Evolutionary conservation across 1,139 yeast species (phyloP).

Genomic region (Geotrichum restrictum): DNA sequence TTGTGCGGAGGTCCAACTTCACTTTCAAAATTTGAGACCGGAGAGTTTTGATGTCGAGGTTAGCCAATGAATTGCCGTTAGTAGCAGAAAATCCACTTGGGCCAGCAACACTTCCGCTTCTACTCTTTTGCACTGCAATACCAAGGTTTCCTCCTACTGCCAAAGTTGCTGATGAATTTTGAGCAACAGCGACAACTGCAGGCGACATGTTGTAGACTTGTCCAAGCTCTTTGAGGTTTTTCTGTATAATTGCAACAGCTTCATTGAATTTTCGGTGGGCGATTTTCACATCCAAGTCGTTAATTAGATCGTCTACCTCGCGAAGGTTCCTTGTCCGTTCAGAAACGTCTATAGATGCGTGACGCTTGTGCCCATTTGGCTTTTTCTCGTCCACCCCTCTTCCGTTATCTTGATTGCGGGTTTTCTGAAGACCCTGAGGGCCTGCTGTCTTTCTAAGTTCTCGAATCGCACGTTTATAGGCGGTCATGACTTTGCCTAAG

Average conservation of each 20-base stretch:
- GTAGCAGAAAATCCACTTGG: neutral
- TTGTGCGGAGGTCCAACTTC: constrained; percentile 34
- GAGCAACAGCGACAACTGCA: constrained; percentile 23
- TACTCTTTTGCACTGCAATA: neutral
- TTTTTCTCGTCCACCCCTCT: constrained; percentile 9
- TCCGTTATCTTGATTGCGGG: neutral
- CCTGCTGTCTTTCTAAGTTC: constrained; percentile 49
- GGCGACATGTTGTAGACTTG: constrained; percentile 22
- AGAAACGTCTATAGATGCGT: constrained; percentile 23
- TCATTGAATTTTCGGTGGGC: constrained; percentile 57
- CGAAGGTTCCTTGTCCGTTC: constrained; percentile 40
- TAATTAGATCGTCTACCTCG: constrained; percentile 57
- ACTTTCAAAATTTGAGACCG: constrained; percentile 25
- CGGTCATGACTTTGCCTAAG: constrained; percentile 53
- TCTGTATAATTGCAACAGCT: constrained; percentile 52
- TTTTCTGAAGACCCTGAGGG: constrained; percentile 14
- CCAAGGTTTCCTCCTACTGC: constrained; percentile 17
- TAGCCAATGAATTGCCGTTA: constrained; percentile 5
- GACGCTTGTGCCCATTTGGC: constrained; percentile 20
- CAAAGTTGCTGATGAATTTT: constrained; percentile 20
- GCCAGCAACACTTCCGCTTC: constrained; percentile 9
- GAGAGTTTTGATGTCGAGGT: constrained; percentile 18
- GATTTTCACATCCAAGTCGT: constrained; percentile 62
- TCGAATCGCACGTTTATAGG: constrained; percentile 61
- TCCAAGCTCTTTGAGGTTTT: constrained; percentile 20